These are phyloP conservation scores for Fusarium brevicatenulatum DNA, from an alignment of 2,329 filamentous ascomycete genomes.

Conservation along the genomic window DNA sequence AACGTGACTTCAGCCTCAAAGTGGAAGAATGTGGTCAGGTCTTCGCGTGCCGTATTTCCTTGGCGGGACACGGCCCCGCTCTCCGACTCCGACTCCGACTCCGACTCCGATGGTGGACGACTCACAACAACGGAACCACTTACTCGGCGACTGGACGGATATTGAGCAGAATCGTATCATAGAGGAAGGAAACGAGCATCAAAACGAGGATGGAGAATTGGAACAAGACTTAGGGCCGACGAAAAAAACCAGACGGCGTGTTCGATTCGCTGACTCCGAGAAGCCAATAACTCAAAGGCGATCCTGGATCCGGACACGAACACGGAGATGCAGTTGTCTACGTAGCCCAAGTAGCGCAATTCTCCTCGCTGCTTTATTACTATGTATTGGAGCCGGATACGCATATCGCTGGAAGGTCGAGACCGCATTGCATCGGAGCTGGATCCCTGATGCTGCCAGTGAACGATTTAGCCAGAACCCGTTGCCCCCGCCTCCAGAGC, in stretches of 20 bases:
- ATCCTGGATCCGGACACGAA: not conserved
- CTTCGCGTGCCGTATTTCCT: conserved; percentile 25
- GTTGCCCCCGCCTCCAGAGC: conserved; percentile 56
- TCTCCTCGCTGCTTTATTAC: conserved; percentile 50
- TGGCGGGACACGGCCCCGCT: conserved; percentile 28
- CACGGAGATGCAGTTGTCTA: conserved; percentile 20
- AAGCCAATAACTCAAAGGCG: conserved; percentile 8
- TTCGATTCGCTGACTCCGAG: conserved; percentile 11
- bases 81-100: not conserved
- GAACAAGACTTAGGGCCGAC: not conserved
- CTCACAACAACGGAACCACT: conserved; percentile 25
- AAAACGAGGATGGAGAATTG: not conserved
- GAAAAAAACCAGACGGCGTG: conserved; percentile 1
- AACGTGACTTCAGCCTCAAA: conserved; percentile 19
- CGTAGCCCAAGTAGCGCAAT: conserved; percentile 42
- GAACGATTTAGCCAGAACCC: conserved; percentile 60
- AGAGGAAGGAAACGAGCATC: not conserved
- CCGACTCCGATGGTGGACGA: conserved; percentile 4
- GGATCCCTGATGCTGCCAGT: conserved; percentile 61
- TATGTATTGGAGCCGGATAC: conserved; percentile 46
- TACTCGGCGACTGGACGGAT: conserved; percentile 37
- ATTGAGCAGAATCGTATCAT: conserved; percentile 10
- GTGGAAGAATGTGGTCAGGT: conserved; percentile 14
- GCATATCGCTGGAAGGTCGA: conserved; percentile 59
- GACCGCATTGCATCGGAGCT: conserved; percentile 55